phyloP scores from a whole-genome alignment of 208 protist genomes.

The Wallacemonas sp. region DNA sequence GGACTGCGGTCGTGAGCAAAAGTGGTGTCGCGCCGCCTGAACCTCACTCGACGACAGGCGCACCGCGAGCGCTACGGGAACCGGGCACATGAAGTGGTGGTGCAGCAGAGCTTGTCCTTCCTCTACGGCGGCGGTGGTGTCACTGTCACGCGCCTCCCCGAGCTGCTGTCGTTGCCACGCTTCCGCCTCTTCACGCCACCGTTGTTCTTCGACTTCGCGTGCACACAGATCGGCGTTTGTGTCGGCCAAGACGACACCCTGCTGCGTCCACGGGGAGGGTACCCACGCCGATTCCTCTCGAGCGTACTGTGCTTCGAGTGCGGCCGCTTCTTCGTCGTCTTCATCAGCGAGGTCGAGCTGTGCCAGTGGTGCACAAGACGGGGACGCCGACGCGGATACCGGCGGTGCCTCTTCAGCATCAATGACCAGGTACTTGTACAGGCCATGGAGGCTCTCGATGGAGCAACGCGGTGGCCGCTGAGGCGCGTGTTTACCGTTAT shows the following conservation, averaged over 20 bases:
- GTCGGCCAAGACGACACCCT: slow-evolving; percentile 20
- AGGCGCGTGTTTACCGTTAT: background rate
- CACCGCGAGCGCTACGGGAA: slow-evolving; percentile 32
- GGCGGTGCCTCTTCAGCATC: slow-evolving; percentile 13
- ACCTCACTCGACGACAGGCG: slow-evolving; percentile 30
- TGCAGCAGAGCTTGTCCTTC: background rate
- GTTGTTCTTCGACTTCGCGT: slow-evolving; percentile 19
- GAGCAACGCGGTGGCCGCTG: slow-evolving; percentile 15
- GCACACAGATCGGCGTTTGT: slow-evolving; percentile 43
- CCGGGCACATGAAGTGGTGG: slow-evolving; percentile 21
- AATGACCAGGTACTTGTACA: slow-evolving; percentile 25
- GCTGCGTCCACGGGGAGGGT: background rate
- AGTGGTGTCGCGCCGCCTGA: slow-evolving; percentile 7
- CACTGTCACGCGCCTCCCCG: background rate
- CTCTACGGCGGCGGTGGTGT: background rate
- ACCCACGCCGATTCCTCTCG: too few relatives aligned
- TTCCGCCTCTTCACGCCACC: slow-evolving; percentile 23
- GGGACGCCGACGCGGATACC: too few relatives aligned
- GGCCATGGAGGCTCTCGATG: slow-evolving; percentile 16
- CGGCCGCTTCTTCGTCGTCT: background rate
- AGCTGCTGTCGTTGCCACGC: background rate
- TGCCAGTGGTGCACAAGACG: too few relatives aligned
- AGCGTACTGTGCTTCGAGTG: too few relatives aligned
- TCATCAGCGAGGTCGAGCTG: slow-evolving; percentile 18
- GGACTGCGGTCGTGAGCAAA: background rate